These are phyloP conservation scores for Hirsutella rhossiliensis DNA, from an alignment of 2,329 filamentous ascomycete genomes.

Conservation along the genomic window DNA sequence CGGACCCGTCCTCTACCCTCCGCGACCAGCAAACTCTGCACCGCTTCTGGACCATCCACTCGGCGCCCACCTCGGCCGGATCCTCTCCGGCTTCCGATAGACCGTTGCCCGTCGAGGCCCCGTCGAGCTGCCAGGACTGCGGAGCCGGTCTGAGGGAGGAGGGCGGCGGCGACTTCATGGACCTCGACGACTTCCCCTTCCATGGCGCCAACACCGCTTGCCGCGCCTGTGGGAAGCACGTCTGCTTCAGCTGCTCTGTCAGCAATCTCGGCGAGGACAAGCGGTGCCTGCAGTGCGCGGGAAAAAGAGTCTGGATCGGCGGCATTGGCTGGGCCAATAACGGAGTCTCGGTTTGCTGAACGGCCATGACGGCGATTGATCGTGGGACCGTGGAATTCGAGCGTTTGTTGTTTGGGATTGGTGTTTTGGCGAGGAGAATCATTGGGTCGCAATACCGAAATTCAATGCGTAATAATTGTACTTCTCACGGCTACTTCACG, in stretches of 20 bases:
- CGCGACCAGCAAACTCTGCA: slow-evolving; percentile 32
- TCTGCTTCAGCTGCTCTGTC: slow-evolving; percentile 48
- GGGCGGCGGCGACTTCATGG: slow-evolving; percentile 21
- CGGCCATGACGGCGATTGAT: neutral
- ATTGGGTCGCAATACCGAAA: no score
- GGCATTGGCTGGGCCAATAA: slow-evolving; percentile 9
- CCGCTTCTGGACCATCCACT: slow-evolving; percentile 47
- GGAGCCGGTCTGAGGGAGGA: slow-evolving; percentile 17
- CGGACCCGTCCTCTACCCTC: slow-evolving; percentile 2
- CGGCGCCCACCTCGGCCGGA: slow-evolving; percentile 16
- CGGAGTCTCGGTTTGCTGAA: slow-evolving; percentile 11
- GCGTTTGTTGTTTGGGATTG: neutral
- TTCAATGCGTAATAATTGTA: no score
- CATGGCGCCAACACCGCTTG: slow-evolving; percentile 23
- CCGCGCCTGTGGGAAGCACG: slow-evolving; percentile 37
- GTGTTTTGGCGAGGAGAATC: no score
- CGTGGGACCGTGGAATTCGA: neutral
- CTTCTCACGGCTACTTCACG: no score
- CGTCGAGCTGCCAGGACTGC: slow-evolving; percentile 42
- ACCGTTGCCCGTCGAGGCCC: slow-evolving; percentile 4
- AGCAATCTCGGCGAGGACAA: slow-evolving; percentile 43
- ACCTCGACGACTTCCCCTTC: slow-evolving; percentile 20
- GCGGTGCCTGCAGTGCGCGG: slow-evolving; percentile 40
- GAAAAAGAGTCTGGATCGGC: slow-evolving; percentile 15
- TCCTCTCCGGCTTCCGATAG: slow-evolving; percentile 10